Conservation (phyloP, 768 basidiomycete genomes). For the Tricholoma sp. region DNA sequence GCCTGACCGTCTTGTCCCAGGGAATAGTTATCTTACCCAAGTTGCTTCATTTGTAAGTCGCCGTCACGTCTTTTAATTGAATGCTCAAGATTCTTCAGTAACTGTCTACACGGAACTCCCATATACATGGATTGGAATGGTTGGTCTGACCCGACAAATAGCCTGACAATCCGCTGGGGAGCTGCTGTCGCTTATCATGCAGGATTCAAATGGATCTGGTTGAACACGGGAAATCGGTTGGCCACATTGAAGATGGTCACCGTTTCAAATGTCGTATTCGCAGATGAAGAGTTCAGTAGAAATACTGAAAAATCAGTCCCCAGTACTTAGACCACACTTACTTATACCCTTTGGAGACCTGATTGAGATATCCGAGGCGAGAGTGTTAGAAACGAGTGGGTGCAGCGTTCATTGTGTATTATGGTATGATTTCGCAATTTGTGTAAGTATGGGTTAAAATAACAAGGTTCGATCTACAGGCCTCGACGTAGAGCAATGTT, state of each 20-base stretch:
- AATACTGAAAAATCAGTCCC: not conserved
- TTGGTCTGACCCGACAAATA: conserved; percentile 38
- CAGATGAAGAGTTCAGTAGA: conserved; percentile 27
- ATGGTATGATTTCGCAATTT: too few relatives aligned
- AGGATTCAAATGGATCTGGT: conserved; percentile 48
- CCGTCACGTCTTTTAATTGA: not conserved
- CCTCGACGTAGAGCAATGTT: too few relatives aligned
- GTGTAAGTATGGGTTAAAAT: too few relatives aligned
- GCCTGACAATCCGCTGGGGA: conserved; percentile 37
- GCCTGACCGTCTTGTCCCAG: conserved; percentile 8
- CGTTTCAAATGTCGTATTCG: conserved; percentile 32
- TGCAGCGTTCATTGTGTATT: too few relatives aligned
- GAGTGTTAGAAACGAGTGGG: too few relatives aligned
- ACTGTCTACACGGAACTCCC: conserved; percentile 38
- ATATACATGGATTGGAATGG: conserved; percentile 41
- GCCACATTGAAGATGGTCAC: conserved; percentile 28
- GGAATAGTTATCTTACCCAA: conserved; percentile 39
- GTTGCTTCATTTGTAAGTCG: conserved; percentile 44
- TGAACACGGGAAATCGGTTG: conserved; percentile 28
- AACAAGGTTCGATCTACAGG: not conserved
- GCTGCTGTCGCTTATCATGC: conserved; percentile 39
- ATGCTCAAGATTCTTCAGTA: conserved; percentile 16
- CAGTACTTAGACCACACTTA: not conserved
- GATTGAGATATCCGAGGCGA: too few relatives aligned
- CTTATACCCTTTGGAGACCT: not conserved